These are phyloP conservation scores for Trichoderma breve DNA, from an alignment of 2,329 filamentous ascomycete genomes.

Conservation along the genomic window DNA sequence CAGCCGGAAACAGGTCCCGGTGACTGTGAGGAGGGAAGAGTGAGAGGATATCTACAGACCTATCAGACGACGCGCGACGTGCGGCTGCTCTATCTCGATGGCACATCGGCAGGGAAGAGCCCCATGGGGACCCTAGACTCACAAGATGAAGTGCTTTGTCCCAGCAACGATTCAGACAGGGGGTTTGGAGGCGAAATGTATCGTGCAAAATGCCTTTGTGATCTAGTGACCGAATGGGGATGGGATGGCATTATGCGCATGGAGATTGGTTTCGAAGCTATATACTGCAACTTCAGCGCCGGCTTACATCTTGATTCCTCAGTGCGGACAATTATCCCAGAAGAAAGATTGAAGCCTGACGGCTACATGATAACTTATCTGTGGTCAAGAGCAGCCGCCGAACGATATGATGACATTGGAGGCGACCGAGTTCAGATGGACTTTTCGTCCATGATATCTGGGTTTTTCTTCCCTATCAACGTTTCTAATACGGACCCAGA, in stretches of 20 bases:
- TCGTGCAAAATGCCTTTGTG: slow-evolving; percentile 57
- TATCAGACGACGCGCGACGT: slow-evolving; percentile 59
- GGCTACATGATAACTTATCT: slow-evolving; percentile 36
- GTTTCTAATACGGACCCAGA: slow-evolving; percentile 42
- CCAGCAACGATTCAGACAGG: slow-evolving; percentile 28
- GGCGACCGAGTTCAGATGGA: slow-evolving; percentile 43
- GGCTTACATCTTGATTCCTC: slow-evolving; percentile 40
- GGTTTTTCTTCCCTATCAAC: slow-evolving; percentile 51
- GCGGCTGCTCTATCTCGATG: slow-evolving; percentile 66
- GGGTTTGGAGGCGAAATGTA: slow-evolving; percentile 42
- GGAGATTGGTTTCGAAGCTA: slow-evolving; percentile 70
- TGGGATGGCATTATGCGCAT: slow-evolving; percentile 66
- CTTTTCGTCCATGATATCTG: slow-evolving; percentile 52
- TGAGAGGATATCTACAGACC: slow-evolving; percentile 62
- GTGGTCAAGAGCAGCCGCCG: slow-evolving; percentile 41
- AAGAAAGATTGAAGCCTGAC: slow-evolving; percentile 23
- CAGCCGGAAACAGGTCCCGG: background rate
- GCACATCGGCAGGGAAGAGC: slow-evolving; percentile 66
- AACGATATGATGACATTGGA: slow-evolving; percentile 48
- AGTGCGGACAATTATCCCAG: slow-evolving; percentile 27
- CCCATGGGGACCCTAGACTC: slow-evolving; percentile 64
- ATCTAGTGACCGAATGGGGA: slow-evolving; percentile 50
- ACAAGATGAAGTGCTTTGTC: slow-evolving; percentile 61
- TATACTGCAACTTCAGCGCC: slow-evolving; percentile 60
- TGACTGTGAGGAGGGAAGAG: slow-evolving; percentile 8